Conservation (phyloP, 2,329 filamentous ascomycete genomes). For the Aspergillus luchuensis region DNA sequence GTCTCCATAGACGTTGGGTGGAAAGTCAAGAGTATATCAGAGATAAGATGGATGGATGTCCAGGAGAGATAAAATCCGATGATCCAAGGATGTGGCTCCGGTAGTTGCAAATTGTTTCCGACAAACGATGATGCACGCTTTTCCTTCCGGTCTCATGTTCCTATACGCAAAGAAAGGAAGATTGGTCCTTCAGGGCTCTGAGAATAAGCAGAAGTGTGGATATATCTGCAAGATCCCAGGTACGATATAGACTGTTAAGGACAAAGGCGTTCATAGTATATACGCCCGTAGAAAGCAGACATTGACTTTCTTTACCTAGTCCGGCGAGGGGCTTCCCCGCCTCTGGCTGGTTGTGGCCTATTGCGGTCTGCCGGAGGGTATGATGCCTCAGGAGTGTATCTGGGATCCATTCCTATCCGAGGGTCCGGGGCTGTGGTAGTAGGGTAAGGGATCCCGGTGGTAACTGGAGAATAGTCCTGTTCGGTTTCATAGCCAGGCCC, state of each 20-base stretch:
- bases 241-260: slow-evolving; percentile 11
- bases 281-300: slow-evolving; percentile 14
- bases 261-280: slow-evolving; percentile 14
- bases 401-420: slow-evolving; percentile 47
- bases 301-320: slow-evolving; percentile 34
- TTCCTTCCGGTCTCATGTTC: slow-evolving; percentile 19
- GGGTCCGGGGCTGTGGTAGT: slow-evolving; percentile 44
- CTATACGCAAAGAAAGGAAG: slow-evolving; percentile 19
- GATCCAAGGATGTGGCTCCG: slow-evolving; percentile 21
- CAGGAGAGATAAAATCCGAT: slow-evolving; percentile 23
- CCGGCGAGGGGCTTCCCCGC: slow-evolving; percentile 41
- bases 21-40: slow-evolving; percentile 15
- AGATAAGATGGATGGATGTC: slow-evolving; percentile 20
- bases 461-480: slow-evolving; percentile 44
- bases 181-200: slow-evolving; percentile 15
- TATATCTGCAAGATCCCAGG: slow-evolving; percentile 7
- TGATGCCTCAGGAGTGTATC: slow-evolving; percentile 44
- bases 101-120: slow-evolving; percentile 20
- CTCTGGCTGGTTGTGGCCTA: slow-evolving; percentile 44
- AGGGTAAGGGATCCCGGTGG: slow-evolving; percentile 45
- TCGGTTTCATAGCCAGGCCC: slow-evolving; percentile 47
- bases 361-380: slow-evolving; percentile 36
- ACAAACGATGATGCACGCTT: slow-evolving; percentile 21
- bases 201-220: slow-evolving; percentile 16
- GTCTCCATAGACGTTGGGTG: slow-evolving; percentile 13